Evolutionary conservation across 1,284 basidiomycete genomes (phyloP).

Genomic region (Clitocybe nebularis): DNA sequence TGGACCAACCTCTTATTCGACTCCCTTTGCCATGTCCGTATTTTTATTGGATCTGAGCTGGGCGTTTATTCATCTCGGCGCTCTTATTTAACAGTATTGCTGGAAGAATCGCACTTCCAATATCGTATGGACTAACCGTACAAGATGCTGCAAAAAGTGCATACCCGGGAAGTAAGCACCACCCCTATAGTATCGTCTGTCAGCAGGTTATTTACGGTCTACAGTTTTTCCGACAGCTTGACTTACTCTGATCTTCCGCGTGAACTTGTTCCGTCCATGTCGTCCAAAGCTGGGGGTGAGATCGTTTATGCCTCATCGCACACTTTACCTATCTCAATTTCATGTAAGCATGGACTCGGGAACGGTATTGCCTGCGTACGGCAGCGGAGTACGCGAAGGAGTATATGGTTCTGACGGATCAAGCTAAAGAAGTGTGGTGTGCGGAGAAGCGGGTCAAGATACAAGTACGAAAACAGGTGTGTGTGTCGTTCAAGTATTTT

Average conservation of each 20-base stretch:
- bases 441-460: slow-evolving; percentile 21
- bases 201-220: not conserved
- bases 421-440: slow-evolving; percentile 15
- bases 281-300: not conserved
- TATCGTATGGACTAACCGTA: slow-evolving; percentile 3
- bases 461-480: not conserved
- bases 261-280: not conserved
- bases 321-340: not conserved
- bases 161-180: not conserved
- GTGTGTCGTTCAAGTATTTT: not conserved
- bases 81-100: slow-evolving; percentile 5
- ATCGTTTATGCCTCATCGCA: not conserved
- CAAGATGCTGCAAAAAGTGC: slow-evolving; percentile 5
- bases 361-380: slow-evolving; percentile 3
- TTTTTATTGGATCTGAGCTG: not conserved
- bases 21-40: slow-evolving; percentile 4
- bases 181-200: no score
- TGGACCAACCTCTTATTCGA: slow-evolving; percentile 7
- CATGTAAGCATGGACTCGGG: not conserved
- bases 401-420: not conserved
- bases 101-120: not conserved
- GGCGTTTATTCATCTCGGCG: not conserved
- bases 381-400: not conserved
- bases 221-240: not conserved
- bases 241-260: not conserved